Evolutionary conservation across 371 early-diverging fungal species (phyloP).

Genomic region (Fennellomyces sp.): DNA sequence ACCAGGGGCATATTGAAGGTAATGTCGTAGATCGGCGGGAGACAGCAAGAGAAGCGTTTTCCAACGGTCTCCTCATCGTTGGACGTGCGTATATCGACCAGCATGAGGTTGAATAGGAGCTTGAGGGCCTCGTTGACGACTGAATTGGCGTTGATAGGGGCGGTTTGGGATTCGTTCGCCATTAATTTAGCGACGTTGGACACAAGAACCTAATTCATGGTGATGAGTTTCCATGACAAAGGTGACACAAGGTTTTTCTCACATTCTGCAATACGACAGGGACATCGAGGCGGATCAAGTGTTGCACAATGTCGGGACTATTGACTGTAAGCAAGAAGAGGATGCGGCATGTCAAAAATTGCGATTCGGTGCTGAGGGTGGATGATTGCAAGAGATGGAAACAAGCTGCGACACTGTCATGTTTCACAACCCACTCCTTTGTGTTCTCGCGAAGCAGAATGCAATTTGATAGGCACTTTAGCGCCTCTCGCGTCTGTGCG

Average conservation of each 20-base stretch:
- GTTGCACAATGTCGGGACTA: slow-evolving; percentile 38
- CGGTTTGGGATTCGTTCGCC: not conserved
- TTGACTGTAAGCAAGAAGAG: slow-evolving; percentile 62
- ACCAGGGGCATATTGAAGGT: slow-evolving; percentile 45
- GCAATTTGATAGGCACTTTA: slow-evolving; percentile 64
- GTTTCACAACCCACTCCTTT: slow-evolving; percentile 45
- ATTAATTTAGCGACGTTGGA: slow-evolving; percentile 6
- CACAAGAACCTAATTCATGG: not conserved
- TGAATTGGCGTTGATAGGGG: slow-evolving; percentile 45
- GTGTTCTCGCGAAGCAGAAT: slow-evolving; percentile 49
- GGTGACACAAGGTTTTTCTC: slow-evolving; percentile 2
- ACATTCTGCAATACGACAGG: slow-evolving; percentile 47
- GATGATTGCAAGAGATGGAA: slow-evolving; percentile 34
- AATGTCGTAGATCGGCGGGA: slow-evolving; percentile 36
- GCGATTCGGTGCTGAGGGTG: slow-evolving; percentile 46
- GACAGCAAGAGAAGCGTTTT: slow-evolving; percentile 25
- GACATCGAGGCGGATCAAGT: slow-evolving; percentile 44
- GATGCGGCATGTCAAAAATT: slow-evolving; percentile 61
- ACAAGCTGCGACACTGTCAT: slow-evolving; percentile 38
- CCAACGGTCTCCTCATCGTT: slow-evolving; percentile 18
- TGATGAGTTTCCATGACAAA: not conserved
- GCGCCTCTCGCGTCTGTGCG: slow-evolving; percentile 42
- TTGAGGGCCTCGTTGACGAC: slow-evolving; percentile 62
- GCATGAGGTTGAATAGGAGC: slow-evolving; percentile 59
- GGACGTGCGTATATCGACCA: slow-evolving; percentile 34